These are phyloP conservation scores for Nothophytophthora sp. DNA, from an alignment of 352 stramenopile species.

Conservation along the genomic window DNA sequence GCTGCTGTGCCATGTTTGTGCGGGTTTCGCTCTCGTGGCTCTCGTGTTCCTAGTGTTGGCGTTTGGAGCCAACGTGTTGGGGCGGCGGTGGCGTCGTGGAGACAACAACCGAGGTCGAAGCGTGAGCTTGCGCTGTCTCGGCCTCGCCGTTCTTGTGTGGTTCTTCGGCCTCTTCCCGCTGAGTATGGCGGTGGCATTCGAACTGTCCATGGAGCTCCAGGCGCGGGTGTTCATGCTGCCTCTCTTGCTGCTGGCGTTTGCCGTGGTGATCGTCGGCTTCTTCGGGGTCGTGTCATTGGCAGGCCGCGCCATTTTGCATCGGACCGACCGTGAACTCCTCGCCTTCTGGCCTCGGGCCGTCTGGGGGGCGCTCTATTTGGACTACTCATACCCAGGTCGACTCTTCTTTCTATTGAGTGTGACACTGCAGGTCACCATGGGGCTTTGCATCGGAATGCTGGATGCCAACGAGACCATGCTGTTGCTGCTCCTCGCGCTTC, in stretches of 20 bases:
- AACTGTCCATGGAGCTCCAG: conserved; percentile 70
- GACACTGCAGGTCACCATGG: conserved; percentile 56
- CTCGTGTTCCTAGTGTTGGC: conserved; percentile 51
- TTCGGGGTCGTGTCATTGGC: conserved; percentile 50
- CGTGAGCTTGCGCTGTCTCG: conserved; percentile 58
- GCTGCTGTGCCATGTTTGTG: conserved; percentile 35
- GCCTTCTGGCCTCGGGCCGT: conserved; percentile 61
- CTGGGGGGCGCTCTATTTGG: conserved; percentile 64
- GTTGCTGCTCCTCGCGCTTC: conserved; percentile 51
- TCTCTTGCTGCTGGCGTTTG: conserved; percentile 42
- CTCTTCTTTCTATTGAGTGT: conserved; percentile 68
- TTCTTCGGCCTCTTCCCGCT: conserved; percentile 65
- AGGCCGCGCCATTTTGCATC: conserved; percentile 55
- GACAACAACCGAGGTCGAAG: conserved; percentile 61
- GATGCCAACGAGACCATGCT: conserved; percentile 57
- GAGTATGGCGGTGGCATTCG: conserved; percentile 61
- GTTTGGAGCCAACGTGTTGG: conserved; percentile 54
- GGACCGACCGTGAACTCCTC: conserved; percentile 53
- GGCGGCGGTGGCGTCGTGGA: no score
- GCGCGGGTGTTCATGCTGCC: conserved; percentile 21
- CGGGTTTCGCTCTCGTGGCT: conserved; percentile 51
- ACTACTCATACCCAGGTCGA: conserved; percentile 57
- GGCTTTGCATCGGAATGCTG: conserved; percentile 57
- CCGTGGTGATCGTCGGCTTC: conserved; percentile 46
- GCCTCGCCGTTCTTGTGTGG: conserved; percentile 63